Evolutionary conservation across 2,329 filamentous ascomycete genomes (phyloP), one percentile per base, ranked within the genome.

Genomic region (Aspergillus fructus): DNA sequence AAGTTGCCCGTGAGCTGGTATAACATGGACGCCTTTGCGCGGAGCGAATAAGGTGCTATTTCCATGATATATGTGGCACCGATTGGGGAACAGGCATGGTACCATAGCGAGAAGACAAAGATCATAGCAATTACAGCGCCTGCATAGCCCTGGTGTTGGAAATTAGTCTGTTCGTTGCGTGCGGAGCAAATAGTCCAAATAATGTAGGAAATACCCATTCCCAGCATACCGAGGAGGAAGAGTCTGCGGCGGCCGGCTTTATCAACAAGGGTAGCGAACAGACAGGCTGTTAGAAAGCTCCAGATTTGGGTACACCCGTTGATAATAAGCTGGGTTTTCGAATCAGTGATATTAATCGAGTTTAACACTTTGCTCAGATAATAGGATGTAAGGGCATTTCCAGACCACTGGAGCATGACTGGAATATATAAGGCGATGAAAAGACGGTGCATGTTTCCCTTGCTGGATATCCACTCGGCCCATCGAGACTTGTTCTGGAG

Each of bases 231-330:
- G 34, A 56, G 60, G 11, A 85, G 67, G 11, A 85, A 68, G 8
- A 85, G 71, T 0, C 67, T 64, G 2, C 70, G 64, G 12, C 71
- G 67, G 8, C 71, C 71, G 34, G 67, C 58, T 24, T 59, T 55
- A 37, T 86, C 84, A 2, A 83, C 82, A 46, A 86, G 74, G 8
- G 78, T 74, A 3, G 84, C 83, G 45, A 84, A 84, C 1, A 81
- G 64, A 17, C 85, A 73, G 13, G 83, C 81, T 64, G 79, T 81
- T 23, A 84, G 72, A 21, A 83, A 79, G 30, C 83, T 81, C 66
- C 85, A 82, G 61, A 82, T 76, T 24, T 79, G 79, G 65, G 82
- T 79, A 64, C 80, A 79, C 11, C 85, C 74, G 0, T 72, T 79
- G 59, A 87, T 82, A 50, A 84, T 81, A 78, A 81, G 23, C 79